Evolutionary conservation across 106 monocot species (phyloP).

Genomic region (Dendrobium nobile): DNA sequence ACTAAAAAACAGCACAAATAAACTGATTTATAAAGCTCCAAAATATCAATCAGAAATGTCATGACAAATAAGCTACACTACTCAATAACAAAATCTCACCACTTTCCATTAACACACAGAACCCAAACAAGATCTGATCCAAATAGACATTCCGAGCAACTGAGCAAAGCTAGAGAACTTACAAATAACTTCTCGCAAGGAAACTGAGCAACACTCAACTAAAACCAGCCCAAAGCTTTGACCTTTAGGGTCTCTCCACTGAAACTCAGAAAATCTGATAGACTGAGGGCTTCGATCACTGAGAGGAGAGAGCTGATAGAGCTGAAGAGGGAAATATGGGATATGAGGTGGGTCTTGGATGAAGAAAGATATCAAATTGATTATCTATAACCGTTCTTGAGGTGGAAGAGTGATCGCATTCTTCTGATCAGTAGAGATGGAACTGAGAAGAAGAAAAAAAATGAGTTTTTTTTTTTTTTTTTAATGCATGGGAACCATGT

Average conservation of each 20-base stretch:
- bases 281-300: not conserved
- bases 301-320: not conserved
- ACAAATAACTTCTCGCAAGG: not conserved
- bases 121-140: not conserved
- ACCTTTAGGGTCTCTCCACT: not conserved
- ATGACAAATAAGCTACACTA: not conserved
- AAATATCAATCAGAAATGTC: not conserved
- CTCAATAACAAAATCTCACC: not conserved
- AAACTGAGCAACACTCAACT: not conserved
- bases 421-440: not conserved
- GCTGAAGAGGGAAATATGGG: not conserved
- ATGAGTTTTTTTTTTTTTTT: not conserved
- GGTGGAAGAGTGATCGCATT: not conserved
- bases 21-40: not conserved
- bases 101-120: not conserved
- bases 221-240: not conserved
- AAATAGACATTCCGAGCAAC: not conserved
- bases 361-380: not conserved
- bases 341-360: no score
- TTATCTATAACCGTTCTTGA: not conserved
- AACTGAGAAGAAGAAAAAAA: not conserved
- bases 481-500: no score
- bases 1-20: not conserved
- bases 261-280: not conserved
- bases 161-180: not conserved